Evolutionary conservation across 2,329 filamentous ascomycete species (phyloP).

Genomic region (Penicillium griseofulvum): DNA sequence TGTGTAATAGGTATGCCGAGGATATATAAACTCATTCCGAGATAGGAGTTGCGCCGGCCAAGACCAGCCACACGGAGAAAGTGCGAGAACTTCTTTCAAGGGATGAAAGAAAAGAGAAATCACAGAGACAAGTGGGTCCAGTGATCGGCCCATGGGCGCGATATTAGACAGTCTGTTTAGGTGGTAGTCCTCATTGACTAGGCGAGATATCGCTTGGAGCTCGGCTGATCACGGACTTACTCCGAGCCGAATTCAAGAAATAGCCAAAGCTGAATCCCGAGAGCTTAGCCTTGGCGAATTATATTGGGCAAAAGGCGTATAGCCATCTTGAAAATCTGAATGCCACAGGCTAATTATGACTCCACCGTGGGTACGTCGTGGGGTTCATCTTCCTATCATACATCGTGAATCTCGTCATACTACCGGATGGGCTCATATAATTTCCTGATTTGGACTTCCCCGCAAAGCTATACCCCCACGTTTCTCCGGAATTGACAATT

Average conservation of each 20-base stretch:
- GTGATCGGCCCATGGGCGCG: not conserved
- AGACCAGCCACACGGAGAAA: conserved; percentile 4
- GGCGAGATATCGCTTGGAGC: too few relatives aligned
- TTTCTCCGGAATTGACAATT: not conserved
- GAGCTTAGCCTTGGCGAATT: not conserved
- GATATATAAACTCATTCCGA: not conserved
- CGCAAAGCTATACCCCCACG: conserved; percentile 10
- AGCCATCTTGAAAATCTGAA: too few relatives aligned
- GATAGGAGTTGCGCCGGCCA: conserved; percentile 2
- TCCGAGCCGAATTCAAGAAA: not conserved
- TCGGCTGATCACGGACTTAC: not conserved
- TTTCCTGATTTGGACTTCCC: conserved; percentile 2
- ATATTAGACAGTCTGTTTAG: too few relatives aligned
- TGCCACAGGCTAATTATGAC: not conserved
- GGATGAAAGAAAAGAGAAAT: not conserved
- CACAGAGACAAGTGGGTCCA: not conserved
- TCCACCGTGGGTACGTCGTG: not conserved
- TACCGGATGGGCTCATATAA: not conserved
- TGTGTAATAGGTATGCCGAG: not conserved
- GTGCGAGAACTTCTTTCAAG: not conserved
- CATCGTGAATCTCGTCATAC: not conserved
- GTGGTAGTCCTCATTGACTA: not conserved
- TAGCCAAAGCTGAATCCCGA: not conserved
- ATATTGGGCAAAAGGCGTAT: too few relatives aligned
- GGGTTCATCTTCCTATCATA: not conserved